Evolutionary conservation across 2,329 filamentous ascomycete species (phyloP).

Genomic region (Colletotrichum abscissum): DNA sequence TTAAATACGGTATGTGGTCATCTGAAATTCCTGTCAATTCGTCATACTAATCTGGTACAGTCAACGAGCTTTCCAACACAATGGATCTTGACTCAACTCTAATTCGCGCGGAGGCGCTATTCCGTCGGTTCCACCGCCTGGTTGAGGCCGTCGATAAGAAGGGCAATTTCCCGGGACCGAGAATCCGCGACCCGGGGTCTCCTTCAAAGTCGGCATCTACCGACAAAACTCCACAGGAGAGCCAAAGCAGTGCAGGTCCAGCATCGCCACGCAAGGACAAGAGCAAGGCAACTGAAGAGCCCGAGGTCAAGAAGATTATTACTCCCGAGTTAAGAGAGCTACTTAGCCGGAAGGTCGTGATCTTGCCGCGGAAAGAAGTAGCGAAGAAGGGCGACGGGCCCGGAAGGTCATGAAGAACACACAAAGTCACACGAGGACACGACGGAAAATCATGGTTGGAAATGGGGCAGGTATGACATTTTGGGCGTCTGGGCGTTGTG

Average conservation of each 20-base stretch:
- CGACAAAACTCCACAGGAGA: background rate
- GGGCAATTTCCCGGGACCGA: constrained; percentile 78
- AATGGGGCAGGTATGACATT: background rate
- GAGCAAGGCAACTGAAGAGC: constrained; percentile 45
- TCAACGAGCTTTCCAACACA: constrained; percentile 93
- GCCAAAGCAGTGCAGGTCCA: constrained; percentile 41
- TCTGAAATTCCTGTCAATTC: background rate
- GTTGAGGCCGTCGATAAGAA: constrained; percentile 95
- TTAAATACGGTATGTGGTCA: constrained; percentile 84
- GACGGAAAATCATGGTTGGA: background rate
- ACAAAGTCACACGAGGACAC: background rate
- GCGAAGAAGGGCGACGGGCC: constrained; percentile 25
- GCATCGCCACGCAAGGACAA: constrained; percentile 42
- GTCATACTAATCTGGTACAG: constrained; percentile 55
- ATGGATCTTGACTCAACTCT: constrained; percentile 92
- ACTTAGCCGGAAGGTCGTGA: constrained; percentile 60
- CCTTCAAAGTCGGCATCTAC: constrained; percentile 30
- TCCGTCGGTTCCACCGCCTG: constrained; percentile 86
- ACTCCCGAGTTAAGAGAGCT: constrained; percentile 67
- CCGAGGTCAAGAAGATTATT: constrained; percentile 58
- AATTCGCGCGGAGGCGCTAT: constrained; percentile 88
- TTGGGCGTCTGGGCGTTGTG: background rate
- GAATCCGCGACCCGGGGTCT: constrained; percentile 33
- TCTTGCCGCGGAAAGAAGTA: constrained; percentile 54
- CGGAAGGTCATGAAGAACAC: constrained; percentile 3